Base-by-base conservation (phyloP, 129 eudicot genomes). In the Helianthus annuus region DNA sequence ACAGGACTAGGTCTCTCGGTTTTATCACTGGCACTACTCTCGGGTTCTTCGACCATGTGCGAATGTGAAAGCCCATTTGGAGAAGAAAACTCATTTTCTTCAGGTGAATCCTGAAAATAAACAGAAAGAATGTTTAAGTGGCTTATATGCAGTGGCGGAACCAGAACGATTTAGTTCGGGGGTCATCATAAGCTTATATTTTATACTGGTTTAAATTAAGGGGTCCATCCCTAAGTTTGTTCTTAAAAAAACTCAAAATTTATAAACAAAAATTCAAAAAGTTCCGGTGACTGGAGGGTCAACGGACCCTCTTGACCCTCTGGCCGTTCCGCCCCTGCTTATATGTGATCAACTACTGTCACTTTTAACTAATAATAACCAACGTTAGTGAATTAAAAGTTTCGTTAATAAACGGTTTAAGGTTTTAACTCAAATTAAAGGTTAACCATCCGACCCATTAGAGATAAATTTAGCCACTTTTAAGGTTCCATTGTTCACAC, bases 1-100 rank as follows among this genome's bases (percentile, higher is more conserved):
- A 86, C 59, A 19, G 99, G 99, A 77, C 99, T 95, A 8, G 93
- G 96, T 17, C 81, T 84, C 72, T 80, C 95, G 38, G 79, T 49
- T 84, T 79, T 83, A 76, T 75, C 79, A 11, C 66, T 40, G 32
- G 66, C 17, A 40, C 16, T 48, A 59, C 80, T 81, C 64, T 83
- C 92, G 39, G 75, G 36, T 78, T 84, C 85, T 69, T 90, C 94
- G 45, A 60, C 59, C 17, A 57, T 61, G 66, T 36, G 62, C 49
- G 71, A 75, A 53, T 71, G 56, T 49, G 85, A 70, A 65, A 79
- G 72, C 40, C 66, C 66, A 48, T 75, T 10, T 32, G 92, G 88
- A 48, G 92, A 83, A 54, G 86, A 80, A 49, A 55, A 62, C 76
- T 77, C 84, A 48, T 77, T 72, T 68, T 77, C 88, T 62, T 69